Evolutionary conservation across 345 rosid species (phyloP), one percentile per base, ranked within the genome.

Genomic region (Eucalyptus tenuipes): DNA sequence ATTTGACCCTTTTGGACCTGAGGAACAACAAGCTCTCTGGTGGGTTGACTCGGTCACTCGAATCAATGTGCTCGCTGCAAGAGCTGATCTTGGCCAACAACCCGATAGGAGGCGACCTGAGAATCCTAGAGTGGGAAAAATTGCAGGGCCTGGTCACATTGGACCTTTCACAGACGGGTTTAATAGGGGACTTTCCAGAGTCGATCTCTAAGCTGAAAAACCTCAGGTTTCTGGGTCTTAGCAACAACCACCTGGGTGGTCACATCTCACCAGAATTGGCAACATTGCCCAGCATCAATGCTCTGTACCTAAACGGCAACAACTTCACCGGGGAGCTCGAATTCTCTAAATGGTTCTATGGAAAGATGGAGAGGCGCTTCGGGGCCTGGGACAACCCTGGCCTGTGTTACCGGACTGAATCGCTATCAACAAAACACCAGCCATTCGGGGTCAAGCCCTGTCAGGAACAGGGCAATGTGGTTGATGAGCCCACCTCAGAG

Each of bases 341-440:
- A 86, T 96, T 96, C 89, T 89, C 98, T 40, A 59, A 82, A 64
- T 55, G 27, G 89, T 97, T 97, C 87, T 95, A 94, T 89, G 87
- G 90, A 90, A 96, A 91, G 88, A 89, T 97, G 93, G 96, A 98
- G 47, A 94, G 96, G 91, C 96, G 98, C 33, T 96, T 97, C 86
- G 96, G 97, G 88, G 97, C 97, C 31, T 96, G 97, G 99, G 94
- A 94, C 90, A 97, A 97, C 91, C 97, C 98, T 86, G 93, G 93
- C 88, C 91, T 97, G 61, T 97, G 99, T 92, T 95, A 92, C 90
- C 89, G 92, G 1, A 81, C 88, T 57, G 94, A 90, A 90, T 85
- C 89, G 89, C 61, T 88, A 87, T 89, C 95, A 87, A 85, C 89
- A 64, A 91, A 91, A 55, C 89, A 89, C 88, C 91, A 88, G 85